These are phyloP conservation scores for Scytalidium sp. DNA, from an alignment of 2,329 filamentous ascomycete genomes.

Conservation along the genomic window DNA sequence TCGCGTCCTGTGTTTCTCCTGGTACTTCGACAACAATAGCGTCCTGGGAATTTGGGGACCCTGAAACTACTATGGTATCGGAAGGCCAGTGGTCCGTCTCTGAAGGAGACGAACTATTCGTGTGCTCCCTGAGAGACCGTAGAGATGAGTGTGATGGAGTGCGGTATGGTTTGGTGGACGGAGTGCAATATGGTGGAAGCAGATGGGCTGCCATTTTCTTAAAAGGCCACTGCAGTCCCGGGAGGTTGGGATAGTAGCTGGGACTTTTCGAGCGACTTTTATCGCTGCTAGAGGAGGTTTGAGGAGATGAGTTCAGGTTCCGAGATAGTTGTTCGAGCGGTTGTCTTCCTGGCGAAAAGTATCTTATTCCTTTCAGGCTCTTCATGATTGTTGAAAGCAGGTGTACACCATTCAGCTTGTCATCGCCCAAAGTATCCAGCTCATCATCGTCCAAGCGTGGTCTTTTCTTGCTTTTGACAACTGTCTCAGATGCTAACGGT, in stretches of 20 bases:
- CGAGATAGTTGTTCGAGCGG: constrained; percentile 7
- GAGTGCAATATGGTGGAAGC: constrained; percentile 9
- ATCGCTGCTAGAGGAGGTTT: constrained; percentile 4
- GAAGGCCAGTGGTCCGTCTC: neutral
- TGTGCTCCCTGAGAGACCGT: neutral
- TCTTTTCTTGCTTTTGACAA: constrained; percentile 7
- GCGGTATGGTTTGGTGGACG: constrained; percentile 6
- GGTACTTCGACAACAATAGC: constrained; percentile 11
- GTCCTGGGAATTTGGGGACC: neutral
- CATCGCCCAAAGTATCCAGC: constrained; percentile 22
- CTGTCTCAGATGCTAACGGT: neutral
- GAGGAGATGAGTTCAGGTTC: constrained; percentile 11
- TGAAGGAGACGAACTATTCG: neutral
- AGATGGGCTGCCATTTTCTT: constrained; percentile 12
- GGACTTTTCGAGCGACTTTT: constrained; percentile 4
- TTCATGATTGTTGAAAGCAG: constrained; percentile 27
- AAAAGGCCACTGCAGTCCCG: constrained; percentile 6
- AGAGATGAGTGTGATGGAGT: constrained; percentile 5
- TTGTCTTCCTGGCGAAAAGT: constrained; percentile 16
- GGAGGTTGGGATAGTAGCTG: constrained; percentile 15
- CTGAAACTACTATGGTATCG: neutral
- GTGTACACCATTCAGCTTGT: constrained; percentile 25
- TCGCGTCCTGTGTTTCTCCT: constrained; percentile 5
- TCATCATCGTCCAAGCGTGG: no score
- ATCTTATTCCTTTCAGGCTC: constrained; percentile 12